Percentiles rank a stretch among this genome's conserved stretches.
Conservation (phyloP, 2,329 filamentous ascomycete species). For the Alternaria ethzedia region DNA sequence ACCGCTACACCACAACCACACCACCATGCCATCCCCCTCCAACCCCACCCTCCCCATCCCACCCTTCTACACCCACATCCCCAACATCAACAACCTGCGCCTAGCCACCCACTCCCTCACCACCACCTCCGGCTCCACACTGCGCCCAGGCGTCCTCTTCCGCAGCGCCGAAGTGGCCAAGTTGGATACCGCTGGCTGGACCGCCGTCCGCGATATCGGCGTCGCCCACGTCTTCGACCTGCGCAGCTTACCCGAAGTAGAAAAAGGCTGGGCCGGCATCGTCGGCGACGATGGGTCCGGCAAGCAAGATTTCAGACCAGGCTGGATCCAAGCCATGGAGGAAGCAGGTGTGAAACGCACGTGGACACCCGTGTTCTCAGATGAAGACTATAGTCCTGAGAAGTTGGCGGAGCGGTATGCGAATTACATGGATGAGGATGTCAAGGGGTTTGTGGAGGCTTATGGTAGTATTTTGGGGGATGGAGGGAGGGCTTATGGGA, state of each 20-base stretch:
- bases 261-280: constrained; percentile 42
- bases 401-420: constrained; percentile 66
- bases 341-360: constrained; percentile 56
- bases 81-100: constrained; percentile 46
- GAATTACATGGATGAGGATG: constrained; percentile 64
- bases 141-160: constrained; percentile 65
- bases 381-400: constrained; percentile 67
- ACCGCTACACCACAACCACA: not conserved
- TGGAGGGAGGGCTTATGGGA: constrained; percentile 61
- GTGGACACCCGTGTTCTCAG: constrained; percentile 70
- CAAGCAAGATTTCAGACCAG: constrained; percentile 42
- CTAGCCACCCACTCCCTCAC: constrained; percentile 36
- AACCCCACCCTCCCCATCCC: constrained; percentile 25
- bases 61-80: constrained; percentile 41
- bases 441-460: constrained; percentile 67
- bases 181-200: constrained; percentile 30
- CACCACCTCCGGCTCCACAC: constrained; percentile 38
- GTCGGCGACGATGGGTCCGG: constrained; percentile 31
- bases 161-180: constrained; percentile 69
- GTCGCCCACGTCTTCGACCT: constrained; percentile 73
- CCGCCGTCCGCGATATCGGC: constrained; percentile 53
- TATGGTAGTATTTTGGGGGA: constrained; percentile 67
- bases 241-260: constrained; percentile 66
- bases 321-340: constrained; percentile 32
- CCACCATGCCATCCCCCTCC: not conserved